These are phyloP conservation scores for Tetracentron sinense DNA, from an alignment of 164 flowering plant species.

Conservation along the genomic window DNA sequence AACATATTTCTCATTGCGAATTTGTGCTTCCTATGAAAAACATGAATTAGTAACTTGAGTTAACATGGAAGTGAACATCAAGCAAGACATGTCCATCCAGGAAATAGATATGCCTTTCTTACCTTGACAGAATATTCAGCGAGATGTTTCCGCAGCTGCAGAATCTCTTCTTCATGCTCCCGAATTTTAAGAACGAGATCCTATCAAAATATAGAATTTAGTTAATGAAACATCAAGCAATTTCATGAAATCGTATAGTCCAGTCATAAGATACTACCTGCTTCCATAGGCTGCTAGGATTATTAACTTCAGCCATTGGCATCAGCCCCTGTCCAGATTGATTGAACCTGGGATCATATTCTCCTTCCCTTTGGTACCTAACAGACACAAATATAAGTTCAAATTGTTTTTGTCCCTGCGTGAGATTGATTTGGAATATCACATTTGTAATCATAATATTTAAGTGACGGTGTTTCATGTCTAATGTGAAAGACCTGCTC, in stretches of 20 bases:
- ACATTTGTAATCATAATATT: not conserved
- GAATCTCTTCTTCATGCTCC: conserved; percentile 84
- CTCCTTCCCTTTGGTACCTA: conserved; percentile 59
- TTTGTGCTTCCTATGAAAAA: conserved; percentile 70
- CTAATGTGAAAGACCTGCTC: conserved; percentile 38
- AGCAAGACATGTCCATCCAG: conserved; percentile 5
- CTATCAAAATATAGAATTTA: conserved; percentile 23
- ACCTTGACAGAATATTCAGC: conserved; percentile 82
- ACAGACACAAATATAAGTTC: not conserved
- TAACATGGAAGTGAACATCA: not conserved
- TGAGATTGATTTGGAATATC: not conserved
- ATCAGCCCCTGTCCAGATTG: conserved; percentile 50
- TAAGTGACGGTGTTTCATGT: not conserved
- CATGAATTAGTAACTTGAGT: conserved; percentile 2
- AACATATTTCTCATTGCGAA: conserved; percentile 75
- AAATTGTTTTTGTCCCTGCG: not conserved
- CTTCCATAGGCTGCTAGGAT: conserved; percentile 46
- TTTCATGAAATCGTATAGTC: not conserved
- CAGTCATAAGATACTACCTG: conserved; percentile 44
- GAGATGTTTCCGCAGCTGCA: conserved; percentile 69
- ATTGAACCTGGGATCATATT: conserved; percentile 40
- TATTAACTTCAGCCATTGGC: conserved; percentile 52
- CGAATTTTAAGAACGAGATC: conserved; percentile 57
- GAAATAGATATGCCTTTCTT: conserved; percentile 7
- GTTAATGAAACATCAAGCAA: not conserved